Conservation (phyloP, 768 basidiomycete genomes). For the Lentinula raphanica region DNA sequence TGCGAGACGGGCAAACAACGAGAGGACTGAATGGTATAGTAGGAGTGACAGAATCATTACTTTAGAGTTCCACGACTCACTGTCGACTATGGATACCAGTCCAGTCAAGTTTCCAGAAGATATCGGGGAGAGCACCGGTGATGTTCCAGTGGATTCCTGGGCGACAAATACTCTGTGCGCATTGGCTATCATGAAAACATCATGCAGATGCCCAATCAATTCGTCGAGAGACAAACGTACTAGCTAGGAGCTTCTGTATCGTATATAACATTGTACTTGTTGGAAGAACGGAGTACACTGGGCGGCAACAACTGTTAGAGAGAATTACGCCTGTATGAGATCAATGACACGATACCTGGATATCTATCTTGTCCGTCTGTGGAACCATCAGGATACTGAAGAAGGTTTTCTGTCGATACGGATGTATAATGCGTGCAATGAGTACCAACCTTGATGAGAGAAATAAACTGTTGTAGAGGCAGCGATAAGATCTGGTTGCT, state of each 20-base stretch:
- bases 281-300: conserved; percentile 68
- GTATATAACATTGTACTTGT: conserved; percentile 62
- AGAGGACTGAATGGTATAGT: conserved; percentile 50
- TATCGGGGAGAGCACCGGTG: conserved; percentile 40
- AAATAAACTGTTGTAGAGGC: conserved; percentile 64
- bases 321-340: background rate
- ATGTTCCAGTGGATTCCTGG: conserved; percentile 48
- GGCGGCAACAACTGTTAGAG: background rate
- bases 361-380: conserved; percentile 77
- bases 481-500: conserved; percentile 72
- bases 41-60: background rate
- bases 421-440: background rate
- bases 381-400: conserved; percentile 64
- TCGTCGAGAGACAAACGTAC: conserved; percentile 40
- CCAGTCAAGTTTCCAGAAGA: conserved; percentile 53
- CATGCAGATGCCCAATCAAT: background rate
- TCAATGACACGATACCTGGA: conserved; percentile 44
- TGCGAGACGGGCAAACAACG: conserved; percentile 71
- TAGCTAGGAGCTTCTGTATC: conserved; percentile 77
- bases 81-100: conserved; percentile 79
- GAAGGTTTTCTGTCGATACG: conserved; percentile 4
- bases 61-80: conserved; percentile 34
- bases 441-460: conserved; percentile 58
- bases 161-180: conserved; percentile 78
- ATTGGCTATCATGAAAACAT: conserved; percentile 51